Base-by-base conservation (phyloP, 768 basidiomycete species). In the Phanerochaete carnosa region DNA sequence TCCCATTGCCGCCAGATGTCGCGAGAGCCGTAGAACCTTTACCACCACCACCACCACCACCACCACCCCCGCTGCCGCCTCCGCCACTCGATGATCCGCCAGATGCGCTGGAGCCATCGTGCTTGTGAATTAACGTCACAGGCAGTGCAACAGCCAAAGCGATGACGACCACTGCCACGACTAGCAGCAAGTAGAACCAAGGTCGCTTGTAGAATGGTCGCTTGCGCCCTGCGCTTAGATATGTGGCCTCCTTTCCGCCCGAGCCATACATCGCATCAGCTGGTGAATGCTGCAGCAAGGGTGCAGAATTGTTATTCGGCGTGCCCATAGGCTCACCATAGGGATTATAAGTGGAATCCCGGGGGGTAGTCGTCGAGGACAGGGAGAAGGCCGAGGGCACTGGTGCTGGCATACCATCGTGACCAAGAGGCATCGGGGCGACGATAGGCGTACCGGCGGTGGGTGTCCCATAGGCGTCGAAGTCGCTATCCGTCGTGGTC, bases 1-100 rank as follows among this genome's bases (percentile, higher is more conserved):
- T 89, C 11, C 92, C 92, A 68, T 90, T 85, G 19, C 84, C 83
- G 13, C 94, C 94, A 2, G 77, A 75, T 45, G 26, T 64, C 25
- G 74, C 74, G 37, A 52, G 62, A 55, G 22, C 62, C 26, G 28
- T 45, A 26, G 51, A 29, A 13, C 51, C 53, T 45, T 49, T 50
- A 9, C 35, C 35, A 35, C 47, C 46, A n/a, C 54, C 53, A 2
- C 33, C 50, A 23, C 51, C 35, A n/a, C 58, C 56, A 52, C 39
- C 46, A 2, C 39, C 26, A 23, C 45, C 49, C 1, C 59, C 55
- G 43, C 11, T 45, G 47, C 32, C 28, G 6, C 61, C 46, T 23
- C 50, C 33, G 5, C 45, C 32, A n/a, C 28, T 45, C 29, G 35
- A 32, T n/a, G 47, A 51, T 16, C 62, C 55, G n/a, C 62, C 43